phyloP scores from a whole-genome alignment of 192 early-diverging fungal species.

The Tieghemiomyces parasiticus region DNA sequence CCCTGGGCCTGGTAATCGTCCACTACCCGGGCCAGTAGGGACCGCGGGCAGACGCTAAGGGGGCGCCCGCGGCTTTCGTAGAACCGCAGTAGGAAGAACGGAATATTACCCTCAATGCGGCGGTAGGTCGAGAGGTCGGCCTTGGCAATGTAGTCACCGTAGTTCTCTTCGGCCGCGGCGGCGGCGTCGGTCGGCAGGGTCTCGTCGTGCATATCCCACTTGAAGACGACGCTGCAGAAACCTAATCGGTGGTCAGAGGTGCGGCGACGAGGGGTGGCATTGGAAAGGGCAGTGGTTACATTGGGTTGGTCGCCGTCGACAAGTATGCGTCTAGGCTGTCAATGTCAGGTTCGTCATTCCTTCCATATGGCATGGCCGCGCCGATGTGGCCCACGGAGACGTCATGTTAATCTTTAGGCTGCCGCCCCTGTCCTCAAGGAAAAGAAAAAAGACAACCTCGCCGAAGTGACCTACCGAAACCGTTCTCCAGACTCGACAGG shows the following conservation, averaged over 20 bases:
- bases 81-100: slow-evolving; percentile 58
- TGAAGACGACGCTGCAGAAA: slow-evolving; percentile 64
- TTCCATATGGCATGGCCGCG: too few relatives aligned
- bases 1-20: slow-evolving; percentile 22
- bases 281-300: too few relatives aligned
- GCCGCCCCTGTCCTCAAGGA: too few relatives aligned
- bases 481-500: slow-evolving; percentile 35
- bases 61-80: slow-evolving; percentile 39
- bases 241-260: slow-evolving; percentile 21
- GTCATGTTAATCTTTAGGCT: too few relatives aligned
- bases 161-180: slow-evolving; percentile 28
- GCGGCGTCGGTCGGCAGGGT: slow-evolving; percentile 31
- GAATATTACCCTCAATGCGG: slow-evolving; percentile 43
- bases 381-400: too few relatives aligned
- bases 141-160: slow-evolving; percentile 43
- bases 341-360: too few relatives aligned
- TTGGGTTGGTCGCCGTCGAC: too few relatives aligned
- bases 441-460: too few relatives aligned
- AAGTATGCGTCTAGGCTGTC: too few relatives aligned
- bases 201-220: slow-evolving; percentile 69
- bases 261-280: too few relatives aligned
- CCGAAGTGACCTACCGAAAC: slow-evolving; percentile 42
- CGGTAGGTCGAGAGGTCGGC: slow-evolving; percentile 50
- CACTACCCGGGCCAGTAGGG: slow-evolving; percentile 31
- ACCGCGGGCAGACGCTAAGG: slow-evolving; percentile 45